Conservation (phyloP, 2,329 filamentous ascomycete species). For the Botrytis aclada region DNA sequence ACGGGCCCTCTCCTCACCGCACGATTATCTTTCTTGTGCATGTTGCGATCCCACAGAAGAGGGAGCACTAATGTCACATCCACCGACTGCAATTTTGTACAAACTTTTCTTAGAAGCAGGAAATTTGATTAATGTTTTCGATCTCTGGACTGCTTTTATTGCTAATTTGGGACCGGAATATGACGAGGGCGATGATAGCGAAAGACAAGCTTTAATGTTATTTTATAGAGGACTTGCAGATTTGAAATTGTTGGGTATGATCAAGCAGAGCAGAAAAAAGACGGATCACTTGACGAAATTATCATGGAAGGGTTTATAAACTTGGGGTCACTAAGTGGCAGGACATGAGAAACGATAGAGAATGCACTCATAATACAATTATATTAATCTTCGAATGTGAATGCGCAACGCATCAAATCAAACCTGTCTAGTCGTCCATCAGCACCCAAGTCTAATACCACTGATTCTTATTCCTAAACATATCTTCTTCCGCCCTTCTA, state of each 20-base stretch:
- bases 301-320: conserved; percentile 69
- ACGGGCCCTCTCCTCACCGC: conserved; percentile 66
- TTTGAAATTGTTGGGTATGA: conserved; percentile 77
- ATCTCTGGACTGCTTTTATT: conserved; percentile 75
- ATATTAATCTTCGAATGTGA: conserved; percentile 2
- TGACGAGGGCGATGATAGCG: conserved; percentile 42
- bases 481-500: conserved; percentile 33
- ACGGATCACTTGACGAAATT: conserved; percentile 87
- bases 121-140: conserved; percentile 71
- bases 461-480: conserved; percentile 28
- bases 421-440: not conserved
- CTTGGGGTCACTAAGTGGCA: not conserved
- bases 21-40: conserved; percentile 73
- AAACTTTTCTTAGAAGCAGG: conserved; percentile 77
- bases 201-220: conserved; percentile 62
- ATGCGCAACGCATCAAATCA: not conserved
- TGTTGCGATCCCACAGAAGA: conserved; percentile 57
- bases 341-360: not conserved
- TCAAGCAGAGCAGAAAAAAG: conserved; percentile 89
- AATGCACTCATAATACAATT: not conserved
- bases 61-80: conserved; percentile 58
- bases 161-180: conserved; percentile 48
- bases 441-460: conserved; percentile 27
- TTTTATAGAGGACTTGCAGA: conserved; percentile 89
- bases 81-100: conserved; percentile 71